These are phyloP conservation scores for Melanogaster broomeanus DNA, from an alignment of 768 basidiomycete genomes.

Conservation along the genomic window DNA sequence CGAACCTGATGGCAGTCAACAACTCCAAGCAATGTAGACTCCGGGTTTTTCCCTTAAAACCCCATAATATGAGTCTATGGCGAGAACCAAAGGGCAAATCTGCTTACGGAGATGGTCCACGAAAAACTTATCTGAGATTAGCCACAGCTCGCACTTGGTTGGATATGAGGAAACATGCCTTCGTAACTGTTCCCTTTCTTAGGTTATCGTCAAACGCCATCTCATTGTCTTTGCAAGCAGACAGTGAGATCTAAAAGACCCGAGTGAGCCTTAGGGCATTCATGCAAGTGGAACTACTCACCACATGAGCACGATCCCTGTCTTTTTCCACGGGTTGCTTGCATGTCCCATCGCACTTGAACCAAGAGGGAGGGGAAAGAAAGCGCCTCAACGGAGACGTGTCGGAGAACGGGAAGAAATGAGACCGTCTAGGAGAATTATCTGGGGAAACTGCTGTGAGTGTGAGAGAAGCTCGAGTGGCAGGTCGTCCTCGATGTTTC, in stretches of 20 bases:
- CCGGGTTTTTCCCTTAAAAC: constrained; percentile 16
- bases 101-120: constrained; percentile 27
- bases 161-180: constrained; percentile 6
- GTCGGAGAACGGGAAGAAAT: constrained; percentile 11
- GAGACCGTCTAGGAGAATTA: constrained; percentile 12
- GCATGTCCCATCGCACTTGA: constrained; percentile 23
- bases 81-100: neutral
- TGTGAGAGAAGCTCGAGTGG: constrained; percentile 7
- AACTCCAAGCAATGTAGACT: constrained; percentile 24
- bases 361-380: constrained; percentile 18
- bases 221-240: constrained; percentile 30
- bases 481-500: constrained; percentile 12
- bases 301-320: constrained; percentile 19
- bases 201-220: constrained; percentile 20
- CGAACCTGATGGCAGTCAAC: constrained; percentile 25
- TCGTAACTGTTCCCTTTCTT: constrained; percentile 19
- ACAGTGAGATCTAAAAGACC: constrained; percentile 24
- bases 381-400: constrained; percentile 8
- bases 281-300: constrained; percentile 8
- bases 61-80: neutral
- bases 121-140: constrained; percentile 25
- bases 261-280: neutral
- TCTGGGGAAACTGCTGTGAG: constrained; percentile 18
- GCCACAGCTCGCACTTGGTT: neutral
- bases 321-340: neutral